Percentiles rank a stretch among this genome's conserved stretches.
Evolutionary conservation across 805 yeast species (phyloP).

Genomic region (Metschnikowia corniflorae): DNA sequence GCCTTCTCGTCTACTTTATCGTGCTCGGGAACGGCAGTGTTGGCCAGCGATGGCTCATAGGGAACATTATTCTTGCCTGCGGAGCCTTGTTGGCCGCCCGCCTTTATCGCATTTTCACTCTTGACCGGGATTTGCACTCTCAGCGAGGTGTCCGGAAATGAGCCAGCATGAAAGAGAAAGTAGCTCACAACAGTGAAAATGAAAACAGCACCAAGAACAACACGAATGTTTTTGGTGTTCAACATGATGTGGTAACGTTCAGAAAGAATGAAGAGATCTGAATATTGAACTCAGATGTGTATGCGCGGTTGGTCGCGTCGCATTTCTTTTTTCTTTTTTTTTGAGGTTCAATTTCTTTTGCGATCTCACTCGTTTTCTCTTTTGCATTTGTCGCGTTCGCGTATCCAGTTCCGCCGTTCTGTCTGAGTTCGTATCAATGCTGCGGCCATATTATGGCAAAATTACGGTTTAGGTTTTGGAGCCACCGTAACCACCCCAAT

Average conservation of each 20-base stretch:
- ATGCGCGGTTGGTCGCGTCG: neutral
- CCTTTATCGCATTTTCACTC: slow-evolving; percentile 11
- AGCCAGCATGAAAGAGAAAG: slow-evolving; percentile 43
- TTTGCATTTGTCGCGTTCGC: too few species aligned
- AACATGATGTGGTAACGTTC: slow-evolving; percentile 21
- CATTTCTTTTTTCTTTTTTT: slow-evolving; percentile 1
- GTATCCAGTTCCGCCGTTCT: too few species aligned
- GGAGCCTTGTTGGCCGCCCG: slow-evolving; percentile 31
- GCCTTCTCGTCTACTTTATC: neutral
- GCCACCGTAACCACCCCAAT: too few species aligned
- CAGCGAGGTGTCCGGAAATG: slow-evolving; percentile 31
- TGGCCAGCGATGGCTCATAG: slow-evolving; percentile 20
- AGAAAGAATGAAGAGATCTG: neutral
- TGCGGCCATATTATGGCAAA: too few species aligned
- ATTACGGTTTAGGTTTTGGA: too few species aligned
- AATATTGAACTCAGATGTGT: too few species aligned
- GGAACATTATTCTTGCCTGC: slow-evolving; percentile 36
- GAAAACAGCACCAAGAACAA: slow-evolving; percentile 48
- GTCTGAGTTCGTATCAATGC: too few species aligned
- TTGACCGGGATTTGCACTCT: slow-evolving; percentile 21
- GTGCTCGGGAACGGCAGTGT: neutral
- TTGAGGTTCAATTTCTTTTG: too few species aligned
- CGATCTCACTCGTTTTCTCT: neutral
- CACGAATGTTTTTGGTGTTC: slow-evolving; percentile 49
- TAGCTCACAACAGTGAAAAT: slow-evolving; percentile 49